phyloP scores from a whole-genome alignment of 345 rosid genomes.

The Hibiscus syriacus region DNA sequence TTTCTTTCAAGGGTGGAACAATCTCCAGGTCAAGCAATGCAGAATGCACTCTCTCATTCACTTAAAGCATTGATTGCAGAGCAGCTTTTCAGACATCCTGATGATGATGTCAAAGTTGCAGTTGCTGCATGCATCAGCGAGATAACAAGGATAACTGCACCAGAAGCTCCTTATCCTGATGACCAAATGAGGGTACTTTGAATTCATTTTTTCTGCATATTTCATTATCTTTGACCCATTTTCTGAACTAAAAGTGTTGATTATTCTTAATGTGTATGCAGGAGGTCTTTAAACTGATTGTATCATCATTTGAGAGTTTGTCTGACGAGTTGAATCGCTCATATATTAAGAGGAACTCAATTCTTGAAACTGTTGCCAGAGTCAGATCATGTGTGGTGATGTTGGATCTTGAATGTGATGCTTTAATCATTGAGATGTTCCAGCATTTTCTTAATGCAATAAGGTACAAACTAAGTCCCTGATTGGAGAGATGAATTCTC shows the following conservation, averaged over 20 bases:
- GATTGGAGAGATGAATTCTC: not conserved
- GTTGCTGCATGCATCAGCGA: slow-evolving; percentile 96
- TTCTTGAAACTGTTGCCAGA: slow-evolving; percentile 95
- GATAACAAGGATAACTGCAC: slow-evolving; percentile 98
- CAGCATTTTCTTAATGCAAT: slow-evolving; percentile 70
- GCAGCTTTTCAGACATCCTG: slow-evolving; percentile 56
- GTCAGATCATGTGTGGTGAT: slow-evolving; percentile 94
- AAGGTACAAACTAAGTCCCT: slow-evolving; percentile 32
- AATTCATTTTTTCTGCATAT: not conserved
- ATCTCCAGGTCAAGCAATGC: slow-evolving; percentile 65
- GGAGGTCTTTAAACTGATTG: slow-evolving; percentile 88
- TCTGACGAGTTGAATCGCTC: slow-evolving; percentile 64
- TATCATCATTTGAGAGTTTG: slow-evolving; percentile 76
- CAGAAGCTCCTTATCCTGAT: slow-evolving; percentile 93
- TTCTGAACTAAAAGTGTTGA: not conserved
- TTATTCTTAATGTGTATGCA: slow-evolving; percentile 26
- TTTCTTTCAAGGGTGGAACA: slow-evolving; percentile 75
- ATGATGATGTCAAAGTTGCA: slow-evolving; percentile 75
- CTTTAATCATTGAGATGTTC: slow-evolving; percentile 82
- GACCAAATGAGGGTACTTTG: slow-evolving; percentile 73
- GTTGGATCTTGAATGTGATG: slow-evolving; percentile 97
- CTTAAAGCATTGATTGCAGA: slow-evolving; percentile 56
- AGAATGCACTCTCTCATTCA: slow-evolving; percentile 60
- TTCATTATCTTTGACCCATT: not conserved
- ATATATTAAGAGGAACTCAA: slow-evolving; percentile 59